These are phyloP conservation scores for Lichina pygmaea DNA, from an alignment of 495 filamentous ascomycete genomes.

Conservation along the genomic window DNA sequence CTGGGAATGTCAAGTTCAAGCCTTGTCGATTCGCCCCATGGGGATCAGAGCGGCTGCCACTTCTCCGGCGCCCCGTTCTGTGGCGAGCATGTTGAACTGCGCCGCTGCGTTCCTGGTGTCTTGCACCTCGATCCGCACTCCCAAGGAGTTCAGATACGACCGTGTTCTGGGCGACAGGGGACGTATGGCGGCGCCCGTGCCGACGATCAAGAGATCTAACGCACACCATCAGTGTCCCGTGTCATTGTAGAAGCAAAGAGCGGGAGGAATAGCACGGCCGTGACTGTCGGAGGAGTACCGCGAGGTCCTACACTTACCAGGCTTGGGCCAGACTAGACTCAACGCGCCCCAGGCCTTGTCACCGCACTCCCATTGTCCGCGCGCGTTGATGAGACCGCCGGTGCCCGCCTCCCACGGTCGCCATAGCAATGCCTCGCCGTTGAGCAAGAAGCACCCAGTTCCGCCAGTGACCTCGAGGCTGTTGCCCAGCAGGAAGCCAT, in stretches of 20 bases:
- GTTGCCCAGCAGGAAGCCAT: constrained; percentile 64
- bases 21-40: constrained; percentile 42
- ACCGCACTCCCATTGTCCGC: constrained; percentile 57
- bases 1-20: too few relatives aligned
- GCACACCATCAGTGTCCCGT: not conserved
- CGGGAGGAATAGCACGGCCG: not conserved
- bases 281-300: constrained; percentile 2
- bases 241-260: not conserved
- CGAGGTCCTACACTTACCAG: constrained; percentile 28
- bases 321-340: constrained; percentile 64
- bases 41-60: constrained; percentile 80
- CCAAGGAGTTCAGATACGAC: constrained; percentile 41
- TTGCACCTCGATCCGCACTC: constrained; percentile 65
- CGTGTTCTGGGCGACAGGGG: constrained; percentile 54
- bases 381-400: constrained; percentile 31
- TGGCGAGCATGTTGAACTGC: constrained; percentile 68
- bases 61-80: constrained; percentile 49
- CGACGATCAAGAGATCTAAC: constrained; percentile 67
- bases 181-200: constrained; percentile 45
- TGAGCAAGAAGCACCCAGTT: constrained; percentile 45
- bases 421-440: constrained; percentile 75
- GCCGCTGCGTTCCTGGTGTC: constrained; percentile 88
- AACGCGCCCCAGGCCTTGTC: constrained; percentile 50
- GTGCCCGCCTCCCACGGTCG: constrained; percentile 34
- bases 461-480: constrained; percentile 38